Conservation (phyloP, 2,329 filamentous ascomycete species). For the Venturiaceae sp. region DNA sequence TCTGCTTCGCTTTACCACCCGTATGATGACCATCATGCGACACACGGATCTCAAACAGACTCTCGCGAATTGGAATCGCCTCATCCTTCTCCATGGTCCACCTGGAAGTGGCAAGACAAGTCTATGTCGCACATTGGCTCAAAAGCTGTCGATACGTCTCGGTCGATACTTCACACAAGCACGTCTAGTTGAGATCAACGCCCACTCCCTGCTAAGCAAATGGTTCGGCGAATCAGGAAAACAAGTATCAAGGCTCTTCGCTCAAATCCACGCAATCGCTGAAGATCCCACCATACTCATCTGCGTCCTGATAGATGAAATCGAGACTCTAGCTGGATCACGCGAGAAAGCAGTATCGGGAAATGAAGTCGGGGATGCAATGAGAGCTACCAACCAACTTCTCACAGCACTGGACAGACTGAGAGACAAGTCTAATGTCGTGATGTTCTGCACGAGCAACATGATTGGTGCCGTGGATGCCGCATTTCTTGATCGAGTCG, state of each 20-base stretch:
- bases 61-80: constrained; percentile 34
- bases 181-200: constrained; percentile 35
- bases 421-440: constrained; percentile 30
- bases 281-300: constrained; percentile 31
- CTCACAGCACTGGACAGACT: constrained; percentile 38
- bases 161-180: constrained; percentile 23
- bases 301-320: constrained; percentile 40
- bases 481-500: constrained; percentile 40
- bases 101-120: constrained; percentile 35
- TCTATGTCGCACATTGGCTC: constrained; percentile 38
- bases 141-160: constrained; percentile 39
- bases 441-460: constrained; percentile 42
- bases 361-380: constrained; percentile 35
- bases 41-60: constrained; percentile 22
- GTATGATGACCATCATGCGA: constrained; percentile 27
- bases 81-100: constrained; percentile 32
- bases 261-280: constrained; percentile 23
- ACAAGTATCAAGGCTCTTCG: constrained; percentile 32
- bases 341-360: constrained; percentile 28
- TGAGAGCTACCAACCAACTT: constrained; percentile 40
- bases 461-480: constrained; percentile 33
- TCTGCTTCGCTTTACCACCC: constrained; percentile 29
- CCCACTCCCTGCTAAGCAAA: constrained; percentile 34
- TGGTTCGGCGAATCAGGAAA: constrained; percentile 39
- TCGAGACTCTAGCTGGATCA: constrained; percentile 37